Base-by-base conservation (phyloP, 2,329 filamentous ascomycete species). In the Aureobasidium sp. region DNA sequence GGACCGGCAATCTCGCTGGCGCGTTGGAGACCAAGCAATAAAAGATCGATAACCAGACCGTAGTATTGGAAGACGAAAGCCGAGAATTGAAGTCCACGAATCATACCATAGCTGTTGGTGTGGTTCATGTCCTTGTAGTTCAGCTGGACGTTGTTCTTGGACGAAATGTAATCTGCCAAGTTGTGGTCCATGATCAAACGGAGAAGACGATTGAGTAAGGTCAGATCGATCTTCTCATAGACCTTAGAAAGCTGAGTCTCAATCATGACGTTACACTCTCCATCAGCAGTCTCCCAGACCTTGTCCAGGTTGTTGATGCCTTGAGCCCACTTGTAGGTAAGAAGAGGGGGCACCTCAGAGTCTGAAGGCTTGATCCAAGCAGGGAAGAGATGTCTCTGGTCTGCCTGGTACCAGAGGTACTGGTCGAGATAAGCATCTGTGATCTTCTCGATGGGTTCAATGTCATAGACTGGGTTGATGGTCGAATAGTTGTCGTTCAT, bases 71-170 rank as follows among this genome's bases (percentile, higher is more conserved):
- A 99, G 25, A 99, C 94, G 66, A 99, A 99, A 0, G 91, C 94
- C 1, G 94, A 97, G 77, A 99, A 99, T 68, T 99, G 95, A 17
- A 99, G 82, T 68, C 95, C 94, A 70, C 94, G 91, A 70, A 99
- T 97, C 88, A 99, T 89, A 68, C 94, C 94, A 72, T 97, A 99
- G 72, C 91, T 95, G 77, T 99, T 99, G 72, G 95, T 94, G 71
- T 99, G 94, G 72, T 97, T 97, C 94, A 99, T 99, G 70, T 99
- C 94, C 79, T 99, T 99, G 81, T 99, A 99, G 65, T 95, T 97
- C 65, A 99, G 84, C 74, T 97, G 93, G 14, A 99, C 94, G 72
- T 99, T 99, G 81, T 99, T 99, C 84, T 99, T 99, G 41, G 93
- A 91, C 1, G 93, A 97, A 71, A 99, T 99, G 77, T 99, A 99